These are phyloP conservation scores for Salmacisia buchloeana DNA, from an alignment of 1,284 basidiomycete species.

Conservation along the genomic window DNA sequence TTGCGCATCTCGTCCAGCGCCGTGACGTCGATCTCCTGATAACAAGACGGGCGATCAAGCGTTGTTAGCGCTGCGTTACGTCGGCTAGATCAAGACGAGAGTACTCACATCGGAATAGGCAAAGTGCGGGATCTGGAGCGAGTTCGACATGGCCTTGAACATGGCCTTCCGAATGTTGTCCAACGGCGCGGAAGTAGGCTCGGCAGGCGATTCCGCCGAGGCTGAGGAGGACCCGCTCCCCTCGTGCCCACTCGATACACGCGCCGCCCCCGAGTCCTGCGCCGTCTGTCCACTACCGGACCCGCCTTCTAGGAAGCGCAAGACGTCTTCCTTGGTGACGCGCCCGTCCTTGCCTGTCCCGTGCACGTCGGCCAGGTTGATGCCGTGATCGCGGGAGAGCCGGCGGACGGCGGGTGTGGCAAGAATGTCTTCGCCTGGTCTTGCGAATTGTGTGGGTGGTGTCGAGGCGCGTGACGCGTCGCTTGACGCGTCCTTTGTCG, in stretches of 20 bases:
- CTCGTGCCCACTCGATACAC: too few relatives aligned
- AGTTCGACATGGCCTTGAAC: conserved; percentile 48
- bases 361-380: conserved; percentile 58
- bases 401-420: conserved; percentile 74
- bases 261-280: too few relatives aligned
- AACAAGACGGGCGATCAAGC: background rate
- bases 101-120: conserved; percentile 55
- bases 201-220: background rate
- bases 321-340: conserved; percentile 68
- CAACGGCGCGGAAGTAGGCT: conserved; percentile 22
- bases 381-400: conserved; percentile 63
- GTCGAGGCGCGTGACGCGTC: too few relatives aligned
- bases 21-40: conserved; percentile 71
- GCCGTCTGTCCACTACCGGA: background rate
- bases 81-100: background rate
- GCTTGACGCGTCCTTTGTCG: conserved; percentile 12
- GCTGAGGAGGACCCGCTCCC: background rate
- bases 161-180: conserved; percentile 45
- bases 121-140: conserved; percentile 64
- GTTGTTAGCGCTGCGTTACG: background rate
- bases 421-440: conserved; percentile 25
- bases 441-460: conserved; percentile 11
- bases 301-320: conserved; percentile 9
- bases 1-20: conserved; percentile 67
- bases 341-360: conserved; percentile 72